phyloP scores from a whole-genome alignment of 1,284 basidiomycete species.

The Malassezia japonica region DNA sequence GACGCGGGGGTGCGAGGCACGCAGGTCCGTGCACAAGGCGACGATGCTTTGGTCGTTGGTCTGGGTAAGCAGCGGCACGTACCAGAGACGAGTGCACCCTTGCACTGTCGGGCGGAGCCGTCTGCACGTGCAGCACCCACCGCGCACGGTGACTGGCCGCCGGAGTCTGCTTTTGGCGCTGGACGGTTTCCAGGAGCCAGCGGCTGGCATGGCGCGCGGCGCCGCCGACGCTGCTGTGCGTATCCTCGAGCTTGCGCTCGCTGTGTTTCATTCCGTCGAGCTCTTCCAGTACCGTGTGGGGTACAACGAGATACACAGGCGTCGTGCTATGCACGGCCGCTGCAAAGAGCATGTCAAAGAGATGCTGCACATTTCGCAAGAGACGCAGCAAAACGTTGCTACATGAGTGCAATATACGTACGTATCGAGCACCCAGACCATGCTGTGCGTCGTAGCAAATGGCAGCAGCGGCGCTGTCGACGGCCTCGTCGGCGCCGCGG shows the following conservation, averaged over 20 bases:
- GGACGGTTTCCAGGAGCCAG: conserved; percentile 12
- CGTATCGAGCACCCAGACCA: conserved; percentile 15
- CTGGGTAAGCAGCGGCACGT: neutral
- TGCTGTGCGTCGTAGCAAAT: neutral
- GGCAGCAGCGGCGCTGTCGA: neutral
- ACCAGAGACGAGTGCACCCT: neutral
- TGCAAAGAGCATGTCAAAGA: neutral
- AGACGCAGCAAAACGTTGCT: conserved; percentile 10
- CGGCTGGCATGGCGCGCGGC: conserved; percentile 8
- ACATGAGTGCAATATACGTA: neutral
- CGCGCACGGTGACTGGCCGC: neutral
- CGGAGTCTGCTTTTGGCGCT: conserved; percentile 5
- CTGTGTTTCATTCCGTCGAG: conserved; percentile 11
- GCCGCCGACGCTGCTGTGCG: neutral
- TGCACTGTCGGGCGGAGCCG: neutral
- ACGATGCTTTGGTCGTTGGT: conserved; percentile 17
- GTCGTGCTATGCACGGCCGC: neutral
- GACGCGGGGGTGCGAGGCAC: neutral
- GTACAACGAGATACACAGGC: conserved; percentile 7
- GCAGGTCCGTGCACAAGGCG: conserved; percentile 6
- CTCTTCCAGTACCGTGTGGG: conserved; percentile 13
- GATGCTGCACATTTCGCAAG: neutral
- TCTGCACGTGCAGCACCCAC: conserved; percentile 15
- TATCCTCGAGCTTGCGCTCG: neutral
- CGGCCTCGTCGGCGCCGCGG: neutral